Percentiles rank a stretch among this genome's conserved stretches.
These are phyloP conservation scores for Cardiospermum halicacabum DNA, from an alignment of 345 rosid genomes.

Conservation along the genomic window DNA sequence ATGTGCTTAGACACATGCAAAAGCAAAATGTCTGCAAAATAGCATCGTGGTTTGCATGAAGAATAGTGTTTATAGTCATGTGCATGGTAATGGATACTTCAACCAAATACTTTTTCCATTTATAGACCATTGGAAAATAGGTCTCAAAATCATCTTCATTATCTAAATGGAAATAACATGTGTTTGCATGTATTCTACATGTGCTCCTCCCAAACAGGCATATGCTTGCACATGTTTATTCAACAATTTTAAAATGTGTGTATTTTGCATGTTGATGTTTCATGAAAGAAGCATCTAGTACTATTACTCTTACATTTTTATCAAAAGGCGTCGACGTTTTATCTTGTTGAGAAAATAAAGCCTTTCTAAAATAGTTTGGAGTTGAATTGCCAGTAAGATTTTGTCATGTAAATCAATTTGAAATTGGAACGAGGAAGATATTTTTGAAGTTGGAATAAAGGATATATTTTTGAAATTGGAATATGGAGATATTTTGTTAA, in stretches of 20 bases:
- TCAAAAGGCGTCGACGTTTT: no score
- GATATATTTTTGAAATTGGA: no score
- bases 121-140: background rate
- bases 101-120: background rate
- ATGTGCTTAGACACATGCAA: background rate
- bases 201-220: conserved; percentile 11
- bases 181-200: conserved; percentile 3
- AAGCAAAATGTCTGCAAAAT: background rate
- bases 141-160: background rate
- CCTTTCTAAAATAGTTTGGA: no score
- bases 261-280: background rate
- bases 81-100: background rate
- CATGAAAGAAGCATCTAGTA: background rate
- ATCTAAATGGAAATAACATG: background rate
- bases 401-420: no score
- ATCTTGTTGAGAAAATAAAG: no score
- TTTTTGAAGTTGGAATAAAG: no score
- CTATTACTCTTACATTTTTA: no score
- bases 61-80: background rate
- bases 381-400: no score
- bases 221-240: conserved; percentile 5
- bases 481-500: background rate
- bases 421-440: no score
- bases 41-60: background rate
- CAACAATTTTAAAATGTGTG: background rate